These are phyloP conservation scores for Avicennia marina DNA, from an alignment of 257 asterid species.

Conservation along the genomic window DNA sequence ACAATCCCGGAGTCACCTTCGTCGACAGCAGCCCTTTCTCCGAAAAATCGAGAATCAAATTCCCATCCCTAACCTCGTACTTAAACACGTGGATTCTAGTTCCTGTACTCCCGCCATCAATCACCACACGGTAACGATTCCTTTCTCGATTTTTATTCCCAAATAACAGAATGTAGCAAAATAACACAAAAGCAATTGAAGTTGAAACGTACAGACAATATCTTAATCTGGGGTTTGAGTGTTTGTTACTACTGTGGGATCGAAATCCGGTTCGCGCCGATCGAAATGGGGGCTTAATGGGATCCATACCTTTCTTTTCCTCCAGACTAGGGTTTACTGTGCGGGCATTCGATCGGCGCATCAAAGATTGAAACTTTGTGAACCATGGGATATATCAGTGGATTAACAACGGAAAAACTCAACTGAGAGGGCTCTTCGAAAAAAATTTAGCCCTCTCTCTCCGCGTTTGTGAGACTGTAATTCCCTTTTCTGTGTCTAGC, in stretches of 20 bases:
- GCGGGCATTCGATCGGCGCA: constrained; percentile 96
- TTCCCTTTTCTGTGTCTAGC: neutral
- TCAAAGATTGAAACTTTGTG: constrained; percentile 51
- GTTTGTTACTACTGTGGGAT: constrained; percentile 32
- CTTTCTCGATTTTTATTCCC: constrained; percentile 23
- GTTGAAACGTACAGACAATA: constrained; percentile 37
- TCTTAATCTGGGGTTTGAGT: constrained; percentile 36
- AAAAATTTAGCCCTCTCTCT: constrained; percentile 27
- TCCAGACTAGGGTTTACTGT: constrained; percentile 37
- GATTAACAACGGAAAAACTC: constrained; percentile 7
- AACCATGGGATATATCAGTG: constrained; percentile 50
- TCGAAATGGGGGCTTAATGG: constrained; percentile 59
- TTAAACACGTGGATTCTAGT: constrained; percentile 85
- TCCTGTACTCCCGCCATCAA: constrained; percentile 99
- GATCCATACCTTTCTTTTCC: constrained; percentile 54
- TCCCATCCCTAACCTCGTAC: constrained; percentile 52
- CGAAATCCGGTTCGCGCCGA: constrained; percentile 50
- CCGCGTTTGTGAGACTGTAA: neutral
- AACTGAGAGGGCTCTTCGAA: constrained; percentile 28
- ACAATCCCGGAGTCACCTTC: constrained; percentile 91
- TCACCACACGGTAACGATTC: constrained; percentile 62
- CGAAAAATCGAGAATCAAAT: constrained; percentile 60
- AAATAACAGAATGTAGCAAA: constrained; percentile 49
- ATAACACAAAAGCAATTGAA: constrained; percentile 23
- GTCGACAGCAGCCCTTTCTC: constrained; percentile 61